A percentile compares a stretch with the other conserved stretches of the same genome.
These are phyloP conservation scores for Plantago lanceolata DNA, from an alignment of 305 asterid genomes.

Conservation along the genomic window DNA sequence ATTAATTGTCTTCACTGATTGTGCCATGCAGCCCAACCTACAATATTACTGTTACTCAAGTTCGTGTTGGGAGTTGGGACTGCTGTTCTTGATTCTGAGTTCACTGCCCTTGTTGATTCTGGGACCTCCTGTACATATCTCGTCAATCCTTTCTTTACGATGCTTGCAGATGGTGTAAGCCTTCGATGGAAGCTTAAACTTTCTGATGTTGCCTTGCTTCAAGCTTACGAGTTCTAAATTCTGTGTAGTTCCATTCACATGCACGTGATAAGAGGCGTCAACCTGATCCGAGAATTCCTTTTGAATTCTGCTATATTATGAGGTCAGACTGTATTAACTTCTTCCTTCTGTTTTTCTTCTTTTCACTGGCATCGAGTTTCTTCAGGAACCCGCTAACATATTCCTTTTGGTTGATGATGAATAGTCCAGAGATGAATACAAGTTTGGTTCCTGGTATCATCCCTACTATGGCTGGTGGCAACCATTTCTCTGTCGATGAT, in stretches of 20 bases:
- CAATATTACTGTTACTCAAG: slow-evolving; percentile 48
- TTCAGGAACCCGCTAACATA: slow-evolving; percentile 4
- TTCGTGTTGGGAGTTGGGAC: slow-evolving; percentile 68
- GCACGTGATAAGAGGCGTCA: slow-evolving; percentile 43
- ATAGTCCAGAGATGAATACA: slow-evolving; percentile 54
- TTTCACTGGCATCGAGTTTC: neutral
- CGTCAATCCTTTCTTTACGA: slow-evolving; percentile 55
- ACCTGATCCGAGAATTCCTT: slow-evolving; percentile 62
- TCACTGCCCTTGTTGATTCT: slow-evolving; percentile 72
- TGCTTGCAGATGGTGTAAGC: slow-evolving; percentile 59
- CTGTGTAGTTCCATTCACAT: slow-evolving; percentile 56
- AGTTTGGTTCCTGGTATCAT: slow-evolving; percentile 70
- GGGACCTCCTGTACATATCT: slow-evolving; percentile 84
- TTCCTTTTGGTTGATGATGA: slow-evolving; percentile 22
- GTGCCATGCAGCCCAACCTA: slow-evolving; percentile 56
- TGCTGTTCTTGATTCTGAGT: slow-evolving; percentile 39
- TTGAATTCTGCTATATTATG: slow-evolving; percentile 68
- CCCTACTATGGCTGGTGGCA: slow-evolving; percentile 73
- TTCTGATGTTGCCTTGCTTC: slow-evolving; percentile 6
- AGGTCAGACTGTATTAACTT: slow-evolving; percentile 39
- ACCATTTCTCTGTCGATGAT: slow-evolving; percentile 52
- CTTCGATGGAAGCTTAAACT: slow-evolving; percentile 14
- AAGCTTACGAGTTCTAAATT: slow-evolving; percentile 20
- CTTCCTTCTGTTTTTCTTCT: neutral
- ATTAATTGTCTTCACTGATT: slow-evolving; percentile 24